Conservation (phyloP, 805 yeast species). For the Pichia rugopelliculosa region DNA sequence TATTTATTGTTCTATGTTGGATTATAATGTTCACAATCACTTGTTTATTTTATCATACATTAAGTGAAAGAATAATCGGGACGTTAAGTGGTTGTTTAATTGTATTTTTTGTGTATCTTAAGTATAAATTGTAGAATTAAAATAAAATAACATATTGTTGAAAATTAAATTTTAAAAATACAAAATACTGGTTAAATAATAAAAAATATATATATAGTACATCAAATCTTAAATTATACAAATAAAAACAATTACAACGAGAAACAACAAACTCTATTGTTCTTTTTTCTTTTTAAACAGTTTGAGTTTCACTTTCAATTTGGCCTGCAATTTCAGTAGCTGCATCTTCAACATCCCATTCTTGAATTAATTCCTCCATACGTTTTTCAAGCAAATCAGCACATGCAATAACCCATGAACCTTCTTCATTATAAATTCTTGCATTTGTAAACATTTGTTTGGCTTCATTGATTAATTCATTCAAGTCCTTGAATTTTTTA, state of each 20-base stretch:
- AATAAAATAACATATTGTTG: background rate
- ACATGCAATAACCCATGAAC: conserved; percentile 54
- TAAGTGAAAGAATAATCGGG: conserved; percentile 40
- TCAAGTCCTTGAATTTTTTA: conserved; percentile 30
- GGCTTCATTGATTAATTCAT: conserved; percentile 44
- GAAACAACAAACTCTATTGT: too few relatives aligned
- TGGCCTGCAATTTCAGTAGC: background rate
- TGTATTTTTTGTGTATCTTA: conserved; percentile 25
- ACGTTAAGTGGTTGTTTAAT: conserved; percentile 31
- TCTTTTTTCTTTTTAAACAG: background rate
- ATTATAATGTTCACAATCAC: conserved; percentile 35
- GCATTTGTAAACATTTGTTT: conserved; percentile 59
- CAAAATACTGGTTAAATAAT: background rate
- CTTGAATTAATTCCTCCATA: conserved; percentile 19
- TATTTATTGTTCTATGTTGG: conserved; percentile 25
- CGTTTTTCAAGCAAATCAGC: conserved; percentile 41
- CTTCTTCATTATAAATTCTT: conserved; percentile 60
- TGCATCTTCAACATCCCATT: conserved; percentile 9
- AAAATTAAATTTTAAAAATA: too few relatives aligned
- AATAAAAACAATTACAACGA: background rate
- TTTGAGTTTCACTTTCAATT: background rate
- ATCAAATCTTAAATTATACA: background rate
- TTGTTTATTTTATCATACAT: conserved; percentile 42
- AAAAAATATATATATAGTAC: background rate
- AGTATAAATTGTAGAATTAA: conserved; percentile 3